Conservation (phyloP, 352 stramenopile species). For the Phytophthora capsici region DNA sequence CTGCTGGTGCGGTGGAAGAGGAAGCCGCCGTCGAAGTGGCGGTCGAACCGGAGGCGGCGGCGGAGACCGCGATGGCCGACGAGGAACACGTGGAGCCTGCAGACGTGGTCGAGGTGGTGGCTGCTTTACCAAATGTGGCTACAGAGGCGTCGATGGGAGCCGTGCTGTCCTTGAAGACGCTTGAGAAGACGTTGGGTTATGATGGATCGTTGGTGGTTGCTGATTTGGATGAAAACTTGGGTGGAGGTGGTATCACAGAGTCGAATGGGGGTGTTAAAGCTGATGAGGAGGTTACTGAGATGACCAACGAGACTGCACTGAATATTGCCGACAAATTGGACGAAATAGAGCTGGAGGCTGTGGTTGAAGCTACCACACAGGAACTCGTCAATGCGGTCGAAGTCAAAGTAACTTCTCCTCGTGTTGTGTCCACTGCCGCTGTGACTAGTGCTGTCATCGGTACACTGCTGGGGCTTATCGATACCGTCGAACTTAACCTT, state of each 20-base stretch:
- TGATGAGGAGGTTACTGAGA: neutral
- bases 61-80: neutral
- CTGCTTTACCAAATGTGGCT: neutral
- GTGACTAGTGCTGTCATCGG: constrained; percentile 28
- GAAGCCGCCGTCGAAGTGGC: neutral
- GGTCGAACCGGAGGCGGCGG: neutral
- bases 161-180: neutral
- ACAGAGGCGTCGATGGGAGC: neutral
- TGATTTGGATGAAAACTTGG: neutral
- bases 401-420: constrained; percentile 11
- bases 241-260: neutral
- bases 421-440: constrained; percentile 28
- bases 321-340: neutral
- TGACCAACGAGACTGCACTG: no score
- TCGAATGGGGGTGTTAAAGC: neutral
- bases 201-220: neutral
- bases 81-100: neutral
- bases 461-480: constrained; percentile 23
- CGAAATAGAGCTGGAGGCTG: constrained; percentile 12
- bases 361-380: constrained; percentile 9
- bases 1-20: neutral
- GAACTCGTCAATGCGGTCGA: constrained; percentile 21
- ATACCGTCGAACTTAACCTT: constrained; percentile 19
- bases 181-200: neutral
- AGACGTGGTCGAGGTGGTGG: neutral